phyloP scores from a whole-genome alignment of 768 basidiomycete species.

The Boletus reticuloceps region DNA sequence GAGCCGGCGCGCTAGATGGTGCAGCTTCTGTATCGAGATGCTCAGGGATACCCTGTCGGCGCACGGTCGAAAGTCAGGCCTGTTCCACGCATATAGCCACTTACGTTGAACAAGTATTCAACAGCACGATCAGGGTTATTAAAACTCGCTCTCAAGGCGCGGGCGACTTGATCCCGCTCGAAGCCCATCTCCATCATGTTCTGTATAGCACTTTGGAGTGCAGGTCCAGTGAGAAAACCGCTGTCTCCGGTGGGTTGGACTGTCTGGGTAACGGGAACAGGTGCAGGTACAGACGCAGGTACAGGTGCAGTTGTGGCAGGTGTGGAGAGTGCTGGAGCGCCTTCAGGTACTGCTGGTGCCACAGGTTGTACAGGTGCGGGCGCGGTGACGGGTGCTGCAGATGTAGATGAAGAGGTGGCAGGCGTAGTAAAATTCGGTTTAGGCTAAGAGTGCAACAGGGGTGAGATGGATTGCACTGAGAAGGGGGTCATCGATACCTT shows the following conservation, averaged over 20 bases:
- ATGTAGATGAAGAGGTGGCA: conserved; percentile 23
- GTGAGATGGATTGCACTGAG: background rate
- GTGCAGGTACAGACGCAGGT: conserved; percentile 21
- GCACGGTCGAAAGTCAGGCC: conserved; percentile 8
- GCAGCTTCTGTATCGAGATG: background rate
- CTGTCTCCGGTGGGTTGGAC: conserved; percentile 37
- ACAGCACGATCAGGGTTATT: conserved; percentile 98
- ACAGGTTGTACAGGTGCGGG: conserved; percentile 24
- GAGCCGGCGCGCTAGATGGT: conserved; percentile 43
- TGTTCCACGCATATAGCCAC: conserved; percentile 26
- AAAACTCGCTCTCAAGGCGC: conserved; percentile 87
- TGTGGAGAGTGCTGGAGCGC: conserved; percentile 31
- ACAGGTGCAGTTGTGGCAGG: conserved; percentile 32
- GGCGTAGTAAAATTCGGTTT: conserved; percentile 43
- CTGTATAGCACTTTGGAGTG: conserved; percentile 70
- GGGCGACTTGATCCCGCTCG: conserved; percentile 74
- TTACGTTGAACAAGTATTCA: conserved; percentile 93
- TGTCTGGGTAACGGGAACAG: conserved; percentile 28
- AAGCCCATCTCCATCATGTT: conserved; percentile 97
- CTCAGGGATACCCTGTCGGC: conserved; percentile 72
- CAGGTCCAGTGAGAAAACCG: conserved; percentile 74
- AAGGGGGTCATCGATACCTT: conserved; percentile 57
- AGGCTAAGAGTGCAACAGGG: conserved; percentile 39
- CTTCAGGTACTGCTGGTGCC: conserved; percentile 31
- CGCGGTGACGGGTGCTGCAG: background rate